Evolutionary conservation across 768 basidiomycete species (phyloP), one percentile per base, ranked within the genome.

Genomic region (Russula dissimulans): DNA sequence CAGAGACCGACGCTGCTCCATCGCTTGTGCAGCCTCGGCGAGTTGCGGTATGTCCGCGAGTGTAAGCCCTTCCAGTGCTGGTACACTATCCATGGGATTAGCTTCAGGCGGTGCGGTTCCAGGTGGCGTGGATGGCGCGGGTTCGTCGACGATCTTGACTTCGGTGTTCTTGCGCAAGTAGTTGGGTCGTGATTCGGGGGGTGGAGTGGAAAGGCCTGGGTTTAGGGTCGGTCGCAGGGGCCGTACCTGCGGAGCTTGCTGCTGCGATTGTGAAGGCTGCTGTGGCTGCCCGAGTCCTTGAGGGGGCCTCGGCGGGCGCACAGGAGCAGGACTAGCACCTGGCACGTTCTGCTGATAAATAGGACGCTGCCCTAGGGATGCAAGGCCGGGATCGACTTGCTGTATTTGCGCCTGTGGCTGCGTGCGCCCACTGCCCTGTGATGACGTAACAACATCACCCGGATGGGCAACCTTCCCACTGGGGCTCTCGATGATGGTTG

Each of bases 401-500:
- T 67, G 65, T 51, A 75, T 73, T 39, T 73, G 72, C n/a, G 75
- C 76, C n/a, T 73, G 72, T 15, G 73, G 66, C 60, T 77, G 77
- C 12, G 75, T 73, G 57, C 77, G 79, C 64, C 83, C 82, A 8
- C 72, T 68, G 61, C 61, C 61, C 56, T 62, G 61, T 10, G 56
- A 26, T 62, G 61, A 60, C 52, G 73, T 77, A 15, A 79, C 65
- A 10, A 77, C 72, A 57, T 90, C 86, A 0, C 83, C 82, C 17
- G 87, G 80, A 67, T 91, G 87, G 5, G 89, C 93, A 60, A 84
- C 86, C 70, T 86, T 83, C 44, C 94, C 95, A 11, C 91, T 81
- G 44, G 97, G 97, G 67, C 90, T 92, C 72, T 99, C 95, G 51
- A 99, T 87, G 44, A 99, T 86, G 8, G 91, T 98, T 29, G 95